These are phyloP conservation scores for Penicillium lividum DNA, from an alignment of 495 filamentous ascomycete species.

Conservation along the genomic window DNA sequence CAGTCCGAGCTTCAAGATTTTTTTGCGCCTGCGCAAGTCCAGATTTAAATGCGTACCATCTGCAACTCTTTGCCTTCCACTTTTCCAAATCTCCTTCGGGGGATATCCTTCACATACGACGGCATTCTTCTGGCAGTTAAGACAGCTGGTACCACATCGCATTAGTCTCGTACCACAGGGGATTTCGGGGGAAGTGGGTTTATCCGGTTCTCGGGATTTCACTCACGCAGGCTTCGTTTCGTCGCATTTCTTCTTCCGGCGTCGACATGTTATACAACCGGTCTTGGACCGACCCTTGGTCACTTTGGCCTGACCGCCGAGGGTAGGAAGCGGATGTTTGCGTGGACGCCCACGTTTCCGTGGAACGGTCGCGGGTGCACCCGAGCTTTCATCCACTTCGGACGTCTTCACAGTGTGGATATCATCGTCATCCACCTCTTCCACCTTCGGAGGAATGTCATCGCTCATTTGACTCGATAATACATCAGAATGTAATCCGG, in stretches of 20 bases:
- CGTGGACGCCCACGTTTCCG: slow-evolving; percentile 75
- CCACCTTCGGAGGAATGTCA: slow-evolving; percentile 42
- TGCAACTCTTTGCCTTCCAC: slow-evolving; percentile 73
- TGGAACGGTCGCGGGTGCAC: slow-evolving; percentile 42
- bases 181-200: neutral
- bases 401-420: slow-evolving; percentile 40
- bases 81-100: slow-evolving; percentile 85
- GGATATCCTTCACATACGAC: slow-evolving; percentile 92
- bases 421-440: slow-evolving; percentile 47
- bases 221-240: slow-evolving; percentile 80
- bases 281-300: slow-evolving; percentile 92
- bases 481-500: slow-evolving; percentile 9
- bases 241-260: slow-evolving; percentile 96
- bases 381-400: slow-evolving; percentile 34
- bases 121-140: slow-evolving; percentile 92
- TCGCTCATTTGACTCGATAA: neutral
- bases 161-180: neutral
- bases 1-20: slow-evolving; percentile 12
- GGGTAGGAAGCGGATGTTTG: slow-evolving; percentile 70
- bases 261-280: slow-evolving; percentile 88
- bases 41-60: slow-evolving; percentile 57
- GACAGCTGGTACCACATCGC: slow-evolving; percentile 49
- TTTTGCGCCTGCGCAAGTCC: slow-evolving; percentile 10
- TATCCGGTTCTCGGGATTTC: neutral
- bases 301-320: slow-evolving; percentile 61